Evolutionary conservation across 306 rosid genomes (phyloP).

Genomic region (Mimosa pudica): DNA sequence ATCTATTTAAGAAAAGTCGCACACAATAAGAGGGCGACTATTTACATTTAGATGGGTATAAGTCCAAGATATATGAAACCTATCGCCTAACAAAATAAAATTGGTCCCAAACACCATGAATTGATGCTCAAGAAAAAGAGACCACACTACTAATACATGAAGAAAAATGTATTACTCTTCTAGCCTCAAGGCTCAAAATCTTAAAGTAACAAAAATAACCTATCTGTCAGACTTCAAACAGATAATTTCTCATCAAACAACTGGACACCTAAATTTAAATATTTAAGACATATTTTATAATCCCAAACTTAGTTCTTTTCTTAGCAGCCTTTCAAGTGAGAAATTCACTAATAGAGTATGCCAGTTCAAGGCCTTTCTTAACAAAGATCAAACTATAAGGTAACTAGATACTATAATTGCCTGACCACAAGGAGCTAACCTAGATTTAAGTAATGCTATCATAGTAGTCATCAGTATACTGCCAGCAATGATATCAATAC

Average conservation of each 20-base stretch:
- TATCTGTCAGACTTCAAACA: not conserved
- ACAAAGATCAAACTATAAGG: not conserved
- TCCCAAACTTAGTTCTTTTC: not conserved
- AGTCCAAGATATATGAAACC: not conserved
- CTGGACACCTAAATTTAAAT: not conserved
- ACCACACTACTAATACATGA: not conserved
- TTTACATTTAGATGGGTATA: conserved; percentile 1
- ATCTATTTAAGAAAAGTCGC: not conserved
- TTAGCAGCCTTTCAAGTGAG: not conserved
- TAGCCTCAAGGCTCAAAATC: not conserved
- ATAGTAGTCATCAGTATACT: not conserved
- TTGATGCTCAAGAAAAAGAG: conserved; percentile 3
- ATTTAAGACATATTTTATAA: not conserved
- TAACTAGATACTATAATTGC: not conserved
- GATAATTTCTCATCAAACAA: not conserved
- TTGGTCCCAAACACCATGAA: not conserved
- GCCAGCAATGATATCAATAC: not conserved
- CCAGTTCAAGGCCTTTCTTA: conserved; percentile 10
- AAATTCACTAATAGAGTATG: not conserved
- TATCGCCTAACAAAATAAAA: not conserved
- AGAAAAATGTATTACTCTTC: conserved; percentile 5
- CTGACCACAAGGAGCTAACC: not conserved
- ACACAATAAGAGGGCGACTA: conserved; percentile 12
- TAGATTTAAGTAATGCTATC: conserved; percentile 12
- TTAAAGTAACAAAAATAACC: not conserved